These are phyloP conservation scores for Neoboletus subvelutipes DNA, from an alignment of 768 basidiomycete genomes.

Conservation along the genomic window DNA sequence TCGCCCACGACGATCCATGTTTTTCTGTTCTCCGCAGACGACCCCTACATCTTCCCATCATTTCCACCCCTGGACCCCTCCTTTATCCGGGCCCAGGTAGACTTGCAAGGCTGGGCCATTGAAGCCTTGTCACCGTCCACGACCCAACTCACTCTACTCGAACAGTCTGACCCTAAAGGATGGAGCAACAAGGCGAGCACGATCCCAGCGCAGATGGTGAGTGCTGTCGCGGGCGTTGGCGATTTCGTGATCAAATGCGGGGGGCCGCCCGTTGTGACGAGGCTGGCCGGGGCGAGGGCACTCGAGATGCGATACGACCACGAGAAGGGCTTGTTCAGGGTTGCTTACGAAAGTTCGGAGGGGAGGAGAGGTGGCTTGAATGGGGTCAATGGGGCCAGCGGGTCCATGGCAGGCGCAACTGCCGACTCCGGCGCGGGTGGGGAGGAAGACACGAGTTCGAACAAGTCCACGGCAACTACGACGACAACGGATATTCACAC, in stretches of 20 bases:
- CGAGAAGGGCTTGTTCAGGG: conserved; percentile 73
- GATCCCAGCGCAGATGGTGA: conserved; percentile 93
- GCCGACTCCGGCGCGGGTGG: conserved; percentile 16
- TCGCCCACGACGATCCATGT: conserved; percentile 93
- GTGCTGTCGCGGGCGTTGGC: conserved; percentile 84
- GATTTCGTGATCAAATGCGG: conserved; percentile 96
- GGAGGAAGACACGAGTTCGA: conserved; percentile 7
- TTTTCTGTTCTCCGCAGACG: conserved; percentile 92
- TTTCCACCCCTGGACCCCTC: conserved; percentile 67
- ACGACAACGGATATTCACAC: conserved; percentile 39
- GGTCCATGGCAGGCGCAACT: neutral
- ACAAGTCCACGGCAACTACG: neutral
- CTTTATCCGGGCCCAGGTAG: conserved; percentile 91
- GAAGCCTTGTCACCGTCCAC: conserved; percentile 94
- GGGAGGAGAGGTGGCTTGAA: conserved; percentile 40
- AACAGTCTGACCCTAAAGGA: conserved; percentile 96
- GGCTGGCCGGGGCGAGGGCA: conserved; percentile 75
- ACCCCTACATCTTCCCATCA: conserved; percentile 79
- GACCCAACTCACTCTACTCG: conserved; percentile 87
- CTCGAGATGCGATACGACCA: conserved; percentile 82
- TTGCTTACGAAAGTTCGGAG: conserved; percentile 78
- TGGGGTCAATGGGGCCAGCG: conserved; percentile 21
- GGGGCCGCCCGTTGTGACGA: conserved; percentile 88
- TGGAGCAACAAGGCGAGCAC: conserved; percentile 90
- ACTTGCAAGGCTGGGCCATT: conserved; percentile 98